Conservation (phyloP, 169 alveolate genomes). For the Fabrea salina region DNA sequence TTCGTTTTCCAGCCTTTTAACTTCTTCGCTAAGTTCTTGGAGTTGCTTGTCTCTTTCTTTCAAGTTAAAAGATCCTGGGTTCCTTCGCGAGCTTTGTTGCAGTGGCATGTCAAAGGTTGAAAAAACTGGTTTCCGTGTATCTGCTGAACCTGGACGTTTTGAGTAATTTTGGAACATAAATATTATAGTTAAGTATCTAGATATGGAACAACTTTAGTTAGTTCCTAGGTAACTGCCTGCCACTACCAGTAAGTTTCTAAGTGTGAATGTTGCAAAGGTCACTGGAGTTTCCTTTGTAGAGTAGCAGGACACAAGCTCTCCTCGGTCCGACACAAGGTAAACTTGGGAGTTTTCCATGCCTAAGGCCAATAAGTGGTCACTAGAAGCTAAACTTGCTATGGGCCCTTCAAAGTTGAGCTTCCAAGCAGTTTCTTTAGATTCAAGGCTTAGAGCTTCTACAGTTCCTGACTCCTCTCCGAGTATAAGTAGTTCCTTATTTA, state of each 20-base stretch:
- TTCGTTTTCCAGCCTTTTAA: background rate
- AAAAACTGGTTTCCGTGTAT: no score
- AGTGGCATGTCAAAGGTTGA: no score
- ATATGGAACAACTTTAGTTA: no score
- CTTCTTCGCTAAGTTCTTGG: background rate
- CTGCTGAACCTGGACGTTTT: no score
- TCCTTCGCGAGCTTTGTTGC: no score
- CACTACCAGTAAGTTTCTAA: background rate
- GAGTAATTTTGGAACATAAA: no score
- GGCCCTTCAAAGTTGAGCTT: conserved; percentile 13
- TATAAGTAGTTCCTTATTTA: conserved; percentile 30
- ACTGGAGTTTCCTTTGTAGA: background rate
- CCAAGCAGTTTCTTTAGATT: conserved; percentile 10
- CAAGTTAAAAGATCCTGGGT: no score
- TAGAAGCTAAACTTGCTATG: conserved; percentile 43
- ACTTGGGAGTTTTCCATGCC: conserved; percentile 49
- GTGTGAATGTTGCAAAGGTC: background rate
- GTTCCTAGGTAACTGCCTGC: no score
- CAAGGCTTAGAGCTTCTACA: conserved; percentile 32
- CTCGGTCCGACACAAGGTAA: background rate
- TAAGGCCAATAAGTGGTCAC: conserved; percentile 44
- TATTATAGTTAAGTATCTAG: no score
- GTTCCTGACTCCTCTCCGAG: conserved; percentile 56
- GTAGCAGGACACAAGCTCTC: background rate
- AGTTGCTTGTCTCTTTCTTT: background rate